Percentiles rank a stretch among this genome's conserved stretches.
Evolutionary conservation across 441 rosid genomes (phyloP).

Genomic region (Pelargonium hybrid): DNA sequence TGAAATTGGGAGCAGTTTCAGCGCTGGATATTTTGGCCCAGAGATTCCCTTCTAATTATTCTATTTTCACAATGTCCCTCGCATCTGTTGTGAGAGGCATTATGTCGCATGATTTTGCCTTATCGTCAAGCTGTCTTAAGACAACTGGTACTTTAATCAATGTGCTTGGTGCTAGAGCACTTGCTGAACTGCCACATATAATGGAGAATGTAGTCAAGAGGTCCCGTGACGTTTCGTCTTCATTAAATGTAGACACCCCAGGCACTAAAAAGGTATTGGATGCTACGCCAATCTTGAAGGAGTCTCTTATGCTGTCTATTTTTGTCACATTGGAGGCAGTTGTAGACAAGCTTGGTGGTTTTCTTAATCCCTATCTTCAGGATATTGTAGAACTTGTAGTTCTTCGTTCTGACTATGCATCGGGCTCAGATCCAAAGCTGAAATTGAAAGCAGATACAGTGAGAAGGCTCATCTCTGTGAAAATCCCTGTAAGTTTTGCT

Average conservation of each 20-base stretch:
- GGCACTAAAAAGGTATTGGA: constrained; percentile 21
- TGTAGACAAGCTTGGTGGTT: constrained; percentile 86
- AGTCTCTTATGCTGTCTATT: constrained; percentile 50
- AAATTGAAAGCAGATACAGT: constrained; percentile 60
- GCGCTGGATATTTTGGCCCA: constrained; percentile 66
- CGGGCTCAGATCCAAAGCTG: constrained; percentile 49
- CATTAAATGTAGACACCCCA: constrained; percentile 17
- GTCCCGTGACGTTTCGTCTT: constrained; percentile 27
- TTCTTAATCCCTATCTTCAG: constrained; percentile 77
- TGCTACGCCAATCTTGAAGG: constrained; percentile 21
- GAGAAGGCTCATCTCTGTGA: constrained; percentile 57
- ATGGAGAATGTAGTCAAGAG: constrained; percentile 55
- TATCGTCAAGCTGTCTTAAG: constrained; percentile 73
- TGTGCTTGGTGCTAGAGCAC: constrained; percentile 83
- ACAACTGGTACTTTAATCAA: constrained; percentile 66
- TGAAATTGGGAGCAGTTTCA: constrained; percentile 66
- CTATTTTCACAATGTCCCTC: constrained; percentile 65
- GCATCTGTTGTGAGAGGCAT: constrained; percentile 53
- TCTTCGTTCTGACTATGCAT: constrained; percentile 46
- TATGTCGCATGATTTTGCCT: constrained; percentile 41
- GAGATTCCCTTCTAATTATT: constrained; percentile 54
- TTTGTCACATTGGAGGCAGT: constrained; percentile 72
- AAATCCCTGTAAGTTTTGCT: constrained; percentile 63
- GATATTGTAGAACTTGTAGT: constrained; percentile 59
- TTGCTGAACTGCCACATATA: constrained; percentile 61